These are phyloP conservation scores for Coemansia reversa DNA, from an alignment of 192 early-diverging fungal species.

Conservation along the genomic window DNA sequence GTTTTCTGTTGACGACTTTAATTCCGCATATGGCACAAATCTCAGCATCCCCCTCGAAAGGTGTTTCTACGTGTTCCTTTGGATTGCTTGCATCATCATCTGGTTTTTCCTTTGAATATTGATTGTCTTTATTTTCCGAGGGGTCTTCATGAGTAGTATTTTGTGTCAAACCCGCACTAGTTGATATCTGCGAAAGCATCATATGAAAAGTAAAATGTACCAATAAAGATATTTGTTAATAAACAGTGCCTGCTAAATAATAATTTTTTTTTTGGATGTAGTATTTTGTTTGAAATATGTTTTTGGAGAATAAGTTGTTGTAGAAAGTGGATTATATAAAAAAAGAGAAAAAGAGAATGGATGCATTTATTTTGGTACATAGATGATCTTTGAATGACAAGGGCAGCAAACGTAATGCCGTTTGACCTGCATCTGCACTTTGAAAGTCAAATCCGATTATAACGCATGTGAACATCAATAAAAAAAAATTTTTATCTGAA, in stretches of 20 bases:
- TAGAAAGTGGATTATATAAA: no score
- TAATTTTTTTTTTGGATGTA: background rate
- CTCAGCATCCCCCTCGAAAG: background rate
- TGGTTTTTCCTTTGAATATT: background rate
- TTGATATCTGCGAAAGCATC: constrained; percentile 18
- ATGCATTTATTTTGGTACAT: background rate
- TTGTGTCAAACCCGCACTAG: background rate
- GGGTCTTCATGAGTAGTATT: background rate
- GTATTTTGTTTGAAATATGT: background rate
- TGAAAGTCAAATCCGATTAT: background rate
- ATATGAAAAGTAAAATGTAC: background rate
- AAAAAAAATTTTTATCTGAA: background rate
- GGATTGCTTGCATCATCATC: background rate
- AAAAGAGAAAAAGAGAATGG: background rate
- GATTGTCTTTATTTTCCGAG: background rate
- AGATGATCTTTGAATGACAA: background rate
- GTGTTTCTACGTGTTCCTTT: background rate
- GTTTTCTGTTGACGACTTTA: constrained; percentile 14
- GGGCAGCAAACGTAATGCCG: background rate
- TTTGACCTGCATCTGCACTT: background rate
- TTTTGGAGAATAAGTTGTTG: background rate
- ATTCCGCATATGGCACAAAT: constrained; percentile 44
- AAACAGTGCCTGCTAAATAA: background rate
- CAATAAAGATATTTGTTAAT: background rate
- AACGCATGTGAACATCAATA: background rate